Base-by-base conservation (phyloP, 805 yeast species). In the Jamesozyma spencerorum region DNA sequence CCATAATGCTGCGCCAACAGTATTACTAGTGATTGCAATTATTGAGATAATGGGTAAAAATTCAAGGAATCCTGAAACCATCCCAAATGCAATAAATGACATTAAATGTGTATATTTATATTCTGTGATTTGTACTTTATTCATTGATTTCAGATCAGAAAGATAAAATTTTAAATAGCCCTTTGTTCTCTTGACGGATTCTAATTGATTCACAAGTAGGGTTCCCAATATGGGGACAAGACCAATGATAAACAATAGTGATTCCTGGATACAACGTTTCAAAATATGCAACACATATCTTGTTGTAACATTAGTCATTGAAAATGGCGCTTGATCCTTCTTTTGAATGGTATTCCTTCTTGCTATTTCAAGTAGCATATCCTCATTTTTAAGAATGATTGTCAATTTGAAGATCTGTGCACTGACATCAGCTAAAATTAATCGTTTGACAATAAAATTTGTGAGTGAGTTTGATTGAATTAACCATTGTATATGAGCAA, bases 1-100 rank as follows among this genome's bases (percentile, higher is more conserved):
- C 85, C 85, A 80, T 35, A 76, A 55, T 0, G 85, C 84, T 10
- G 79, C 79, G 5, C 82, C 85, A 3, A 74, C 63, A 2, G 70
- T 70, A 55, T 77, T 75, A 8, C 85, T 75, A 46, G 75, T 72
- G 47, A 70, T 65, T 44, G 80, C 77, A 28, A 77, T 59, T 11
- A 75, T 61, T 26, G 75, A 71, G 2, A 76, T 42, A 18, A 75
- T 44, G 1, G 86, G 85, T 10, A 76, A 59, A 45, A 67, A 59
- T 48, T 79, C 85, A 29, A 80, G 53, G 1, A 70, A 20, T 26
- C 71, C 65, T 1, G 79, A 69, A 13, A 68, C 60, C 27, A 75
- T 48, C 0, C 85, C 86, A 57, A 74, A 79, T 4, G 68, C 47
- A 39, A 65, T 52, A 47, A 70, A 73, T 29, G 63, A 58, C 0